Percentiles rank a stretch among this genome's conserved stretches.
Evolutionary conservation across 345 rosid genomes (phyloP).

Genomic region (Eucalyptus cloeziana): DNA sequence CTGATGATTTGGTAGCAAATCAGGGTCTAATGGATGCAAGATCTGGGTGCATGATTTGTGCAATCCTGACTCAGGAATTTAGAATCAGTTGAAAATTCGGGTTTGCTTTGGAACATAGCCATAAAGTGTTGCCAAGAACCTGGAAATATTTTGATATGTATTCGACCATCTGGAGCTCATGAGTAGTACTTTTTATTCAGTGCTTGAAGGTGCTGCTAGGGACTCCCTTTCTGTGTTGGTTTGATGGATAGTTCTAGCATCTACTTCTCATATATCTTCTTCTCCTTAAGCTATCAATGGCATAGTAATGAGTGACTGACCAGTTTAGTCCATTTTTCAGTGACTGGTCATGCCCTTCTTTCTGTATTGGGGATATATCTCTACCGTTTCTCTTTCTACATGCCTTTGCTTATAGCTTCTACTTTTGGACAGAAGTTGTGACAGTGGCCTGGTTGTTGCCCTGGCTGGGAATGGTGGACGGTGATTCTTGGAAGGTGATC

Average conservation of each 20-base stretch:
- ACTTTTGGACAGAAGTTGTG: conserved; percentile 5
- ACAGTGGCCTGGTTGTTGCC: conserved; percentile 45
- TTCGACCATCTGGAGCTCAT: neutral
- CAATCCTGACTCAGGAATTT: neutral
- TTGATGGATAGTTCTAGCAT: neutral
- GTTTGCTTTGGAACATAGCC: neutral
- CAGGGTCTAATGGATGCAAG: neutral
- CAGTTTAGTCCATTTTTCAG: too few species aligned
- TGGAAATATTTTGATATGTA: neutral
- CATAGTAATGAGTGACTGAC: too few species aligned
- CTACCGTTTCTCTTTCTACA: neutral
- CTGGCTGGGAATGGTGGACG: conserved; percentile 46
- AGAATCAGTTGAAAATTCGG: neutral
- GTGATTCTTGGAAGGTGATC: conserved; percentile 14
- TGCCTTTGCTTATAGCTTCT: neutral
- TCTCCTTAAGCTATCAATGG: neutral
- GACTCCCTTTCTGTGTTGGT: neutral
- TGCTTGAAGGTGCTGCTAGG: neutral
- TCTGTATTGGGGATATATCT: neutral
- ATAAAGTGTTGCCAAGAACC: neutral
- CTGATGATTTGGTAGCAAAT: neutral
- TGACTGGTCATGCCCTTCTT: neutral
- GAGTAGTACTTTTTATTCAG: too few species aligned
- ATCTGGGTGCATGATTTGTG: neutral
- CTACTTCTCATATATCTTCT: neutral